A percentile compares a stretch with the other conserved stretches of the same genome.
These are phyloP conservation scores for Xylariaceae sp. DNA, from an alignment of 2,329 filamentous ascomycete species.

Conservation along the genomic window DNA sequence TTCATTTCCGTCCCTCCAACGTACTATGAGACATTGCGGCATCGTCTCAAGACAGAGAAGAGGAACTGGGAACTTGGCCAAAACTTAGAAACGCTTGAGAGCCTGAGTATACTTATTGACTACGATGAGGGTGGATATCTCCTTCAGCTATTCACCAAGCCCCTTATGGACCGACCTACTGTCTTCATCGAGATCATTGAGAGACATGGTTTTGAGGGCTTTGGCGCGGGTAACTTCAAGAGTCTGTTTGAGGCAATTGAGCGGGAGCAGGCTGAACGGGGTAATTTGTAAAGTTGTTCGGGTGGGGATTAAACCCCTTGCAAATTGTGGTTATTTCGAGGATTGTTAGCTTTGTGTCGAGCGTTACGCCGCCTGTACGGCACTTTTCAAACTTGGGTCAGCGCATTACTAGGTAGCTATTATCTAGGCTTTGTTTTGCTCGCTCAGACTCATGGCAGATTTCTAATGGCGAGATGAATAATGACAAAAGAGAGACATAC, in stretches of 20 bases:
- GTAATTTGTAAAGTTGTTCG: slow-evolving; percentile 63
- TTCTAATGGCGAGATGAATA: too few species aligned
- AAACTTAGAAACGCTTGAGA: slow-evolving; percentile 73
- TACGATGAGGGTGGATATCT: slow-evolving; percentile 92
- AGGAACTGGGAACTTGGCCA: slow-evolving; percentile 67
- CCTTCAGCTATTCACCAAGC: slow-evolving; percentile 75
- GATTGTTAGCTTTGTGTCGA: too few species aligned
- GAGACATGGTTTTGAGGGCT: slow-evolving; percentile 83
- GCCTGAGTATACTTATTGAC: slow-evolving; percentile 85
- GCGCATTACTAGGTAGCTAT: too few species aligned
- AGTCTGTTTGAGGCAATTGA: slow-evolving; percentile 94
- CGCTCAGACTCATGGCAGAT: too few species aligned
- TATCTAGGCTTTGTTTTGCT: too few species aligned
- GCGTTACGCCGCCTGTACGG: too few species aligned
- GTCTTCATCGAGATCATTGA: slow-evolving; percentile 98
- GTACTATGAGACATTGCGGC: slow-evolving; percentile 78
- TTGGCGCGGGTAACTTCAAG: slow-evolving; percentile 95
- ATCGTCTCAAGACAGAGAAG: slow-evolving; percentile 65
- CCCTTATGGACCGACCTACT: slow-evolving; percentile 89
- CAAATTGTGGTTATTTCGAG: too few species aligned
- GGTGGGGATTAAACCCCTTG: neutral
- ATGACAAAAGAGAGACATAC: too few species aligned
- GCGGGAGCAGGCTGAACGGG: slow-evolving; percentile 81
- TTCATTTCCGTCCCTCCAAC: slow-evolving; percentile 88
- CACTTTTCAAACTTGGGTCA: too few species aligned